Base-by-base conservation (phyloP, 2,329 filamentous ascomycete genomes). In the Paecilomyces formosus region DNA sequence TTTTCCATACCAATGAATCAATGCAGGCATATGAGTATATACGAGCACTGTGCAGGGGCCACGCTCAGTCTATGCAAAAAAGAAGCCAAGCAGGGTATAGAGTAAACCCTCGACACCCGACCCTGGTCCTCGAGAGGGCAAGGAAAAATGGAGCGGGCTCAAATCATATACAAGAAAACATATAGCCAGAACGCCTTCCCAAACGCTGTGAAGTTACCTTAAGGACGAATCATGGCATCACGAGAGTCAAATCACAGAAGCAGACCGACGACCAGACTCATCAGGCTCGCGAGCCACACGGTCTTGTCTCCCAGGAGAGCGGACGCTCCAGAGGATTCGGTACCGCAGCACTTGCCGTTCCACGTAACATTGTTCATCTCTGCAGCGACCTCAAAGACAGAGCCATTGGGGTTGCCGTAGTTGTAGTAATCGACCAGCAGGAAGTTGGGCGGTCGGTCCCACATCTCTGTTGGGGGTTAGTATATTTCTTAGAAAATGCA, bases 341-440 rank as follows among this genome's bases (percentile, higher is more conserved):
- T 60, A 4, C 72, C 74, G 57, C 77, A 79, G 62, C 75, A 78
- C 15, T 70, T 66, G 15, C 72, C 65, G 54, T 74, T 79, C 68
- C 90, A 92, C 0, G 83, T 86, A 53, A 94, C 88, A 60, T 87
- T 86, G 72, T 93, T 94, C 64, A 85, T 82, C 59, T 75, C 68
- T 0, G 88, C 88, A 0, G 87, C 88, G 21, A 88, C 87, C 68
- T 88, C 81, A 67, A 95, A 95, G 9, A 94, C 89, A 2, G 88
- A 89, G 1, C 90, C 90, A 3, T 82, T 79, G 76, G 80, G 82
- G 35, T 76, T 79, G 30, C 88, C 89, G 60, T 80, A 79, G 71
- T 94, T 91, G 75, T 94, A 95, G 73, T 90, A 94, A 71, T 95
- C 90, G 26, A 94, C 89, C 57, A 94, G 86, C 55, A 95, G 78